Evolutionary conservation across 2,329 filamentous ascomycete genomes (phyloP), one percentile per base, ranked within the genome.

Genomic region (Pestalotiopsis sp.): DNA sequence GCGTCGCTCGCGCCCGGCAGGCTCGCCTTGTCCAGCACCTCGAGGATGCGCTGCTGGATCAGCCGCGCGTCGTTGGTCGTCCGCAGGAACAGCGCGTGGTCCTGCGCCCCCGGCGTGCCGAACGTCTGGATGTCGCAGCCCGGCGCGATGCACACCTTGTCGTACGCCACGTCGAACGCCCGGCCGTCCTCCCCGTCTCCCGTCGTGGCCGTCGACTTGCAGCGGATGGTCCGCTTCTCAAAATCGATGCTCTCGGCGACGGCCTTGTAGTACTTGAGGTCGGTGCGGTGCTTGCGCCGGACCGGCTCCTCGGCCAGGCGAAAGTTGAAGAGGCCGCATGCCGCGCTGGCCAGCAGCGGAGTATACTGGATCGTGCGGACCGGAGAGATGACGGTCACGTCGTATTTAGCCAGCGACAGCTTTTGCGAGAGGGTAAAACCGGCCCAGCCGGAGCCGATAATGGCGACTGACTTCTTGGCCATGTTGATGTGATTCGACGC

Each of bases 221-320:
- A 84, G 17, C 70, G 75, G 13, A 82, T 70, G 0, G 69, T 74
- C 25, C 76, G 76, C 13, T 73, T 72, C 1, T 76, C 71, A 27
- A 84, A 78, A 70, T 84, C 79, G 49, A 84, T 77, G 65, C 73
- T 67, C 20, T 77, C 72, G 4, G 80, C 82, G 20, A 74, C 75
- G 31, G 81, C 82, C 73, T 84, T 83, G 75, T 80, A 76, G 69
- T 80, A 82, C 49, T 75, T 70, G 14, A 80, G 64, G 3, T 73
- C 70, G 2, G 69, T 70, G 7, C 77, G 73, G 41, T 75, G 72
- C 52, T 78, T 76, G 23, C 79, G 75, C 12, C 82, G 77, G 5
- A 84, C 73, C 0, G 82, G 81, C 71, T 84, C 82, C 70, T 84
- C 82, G 23, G 82, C 82, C 1, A 84, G 77, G 25, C 80, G 77